Conservation (phyloP, 2,329 filamentous ascomycete genomes). For the Rhytidhysteron rufulum region DNA sequence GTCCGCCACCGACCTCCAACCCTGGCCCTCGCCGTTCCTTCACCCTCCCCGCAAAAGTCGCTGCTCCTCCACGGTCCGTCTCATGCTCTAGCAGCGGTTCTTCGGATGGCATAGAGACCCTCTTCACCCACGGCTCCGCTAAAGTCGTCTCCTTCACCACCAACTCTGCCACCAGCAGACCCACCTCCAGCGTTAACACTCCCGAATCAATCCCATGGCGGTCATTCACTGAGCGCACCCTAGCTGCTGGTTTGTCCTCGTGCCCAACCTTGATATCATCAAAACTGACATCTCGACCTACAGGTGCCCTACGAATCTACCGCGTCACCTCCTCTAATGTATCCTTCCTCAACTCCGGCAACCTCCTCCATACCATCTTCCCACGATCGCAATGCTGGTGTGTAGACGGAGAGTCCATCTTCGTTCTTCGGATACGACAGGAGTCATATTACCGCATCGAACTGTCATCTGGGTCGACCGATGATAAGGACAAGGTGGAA, state of each 20-base stretch:
- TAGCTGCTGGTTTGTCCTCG: constrained; percentile 64
- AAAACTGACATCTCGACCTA: constrained; percentile 1
- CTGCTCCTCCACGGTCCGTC: constrained; percentile 24
- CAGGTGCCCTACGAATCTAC: constrained; percentile 77
- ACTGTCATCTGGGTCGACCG: constrained; percentile 62
- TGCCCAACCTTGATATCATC: constrained; percentile 3
- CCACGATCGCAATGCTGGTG: constrained; percentile 93
- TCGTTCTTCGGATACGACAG: constrained; percentile 79
- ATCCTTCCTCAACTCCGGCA: constrained; percentile 81
- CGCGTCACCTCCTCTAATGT: constrained; percentile 75
- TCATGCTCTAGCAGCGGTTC: constrained; percentile 36
- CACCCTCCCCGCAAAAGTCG: constrained; percentile 43
- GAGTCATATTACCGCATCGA: constrained; percentile 91
- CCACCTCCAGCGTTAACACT: constrained; percentile 43
- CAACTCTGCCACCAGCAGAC: constrained; percentile 24
- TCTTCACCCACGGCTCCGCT: constrained; percentile 70
- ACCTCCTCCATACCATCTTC: constrained; percentile 78
- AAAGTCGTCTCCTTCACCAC: constrained; percentile 66
- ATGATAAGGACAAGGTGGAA: constrained; percentile 61
- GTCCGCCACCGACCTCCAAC: constrained; percentile 18
- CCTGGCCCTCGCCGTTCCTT: constrained; percentile 41
- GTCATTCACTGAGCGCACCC: constrained; percentile 73
- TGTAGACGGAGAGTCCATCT: constrained; percentile 77
- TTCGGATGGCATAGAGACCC: constrained; percentile 57
- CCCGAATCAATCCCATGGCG: constrained; percentile 68